These are phyloP conservation scores for Vitis vinifera DNA, from an alignment of 164 flowering plant genomes.

Conservation along the genomic window ASM3070453v1 NC_081821.1:19041001-19041500, in stretches of 20 bases:
- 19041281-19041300: slow-evolving; percentile 47
- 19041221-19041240: slow-evolving; percentile 52
- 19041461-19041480: slow-evolving; percentile 60
- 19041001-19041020: background rate
- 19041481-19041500: slow-evolving; percentile 57
- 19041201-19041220: slow-evolving; percentile 44
- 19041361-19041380: too few relatives aligned
- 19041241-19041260: slow-evolving; percentile 65
- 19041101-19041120: slow-evolving; percentile 57
- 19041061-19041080: slow-evolving; percentile 49
- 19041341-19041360: too few relatives aligned
- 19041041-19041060: slow-evolving; percentile 58
- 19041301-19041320: background rate
- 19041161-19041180: slow-evolving; percentile 42
- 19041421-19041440: slow-evolving; percentile 38
- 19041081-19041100: slow-evolving; percentile 63
- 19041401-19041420: slow-evolving; percentile 46
- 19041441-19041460: slow-evolving; percentile 61
- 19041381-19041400: slow-evolving; percentile 31
- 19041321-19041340: background rate
- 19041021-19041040: slow-evolving; percentile 58
- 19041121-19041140: slow-evolving; percentile 60
- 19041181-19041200: slow-evolving; percentile 53
- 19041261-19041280: slow-evolving; percentile 58
- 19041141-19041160: slow-evolving; percentile 47